phyloP scores from a whole-genome alignment of 441 rosid genomes.

The Jatropha podagrica region DNA sequence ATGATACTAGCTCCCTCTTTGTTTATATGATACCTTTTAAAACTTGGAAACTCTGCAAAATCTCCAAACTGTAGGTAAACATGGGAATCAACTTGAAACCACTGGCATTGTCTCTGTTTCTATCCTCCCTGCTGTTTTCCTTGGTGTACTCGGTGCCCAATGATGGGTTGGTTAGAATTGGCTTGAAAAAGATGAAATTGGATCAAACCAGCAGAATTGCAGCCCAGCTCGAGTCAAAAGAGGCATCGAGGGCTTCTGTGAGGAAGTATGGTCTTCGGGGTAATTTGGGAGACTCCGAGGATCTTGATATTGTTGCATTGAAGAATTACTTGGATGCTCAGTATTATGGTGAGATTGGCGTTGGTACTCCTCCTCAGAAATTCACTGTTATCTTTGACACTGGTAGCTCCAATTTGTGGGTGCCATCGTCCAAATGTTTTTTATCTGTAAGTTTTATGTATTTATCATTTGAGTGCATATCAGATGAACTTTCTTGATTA shows the following conservation, averaged over 20 bases:
- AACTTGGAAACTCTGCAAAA: constrained; percentile 9
- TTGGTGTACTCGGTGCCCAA: constrained; percentile 36
- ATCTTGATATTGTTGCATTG: constrained; percentile 54
- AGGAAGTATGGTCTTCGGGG: constrained; percentile 37
- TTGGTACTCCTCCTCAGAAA: constrained; percentile 77
- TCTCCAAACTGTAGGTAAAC: constrained; percentile 34
- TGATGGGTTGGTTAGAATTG: constrained; percentile 55
- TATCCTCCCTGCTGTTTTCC: constrained; percentile 37
- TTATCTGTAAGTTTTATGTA: constrained; percentile 51
- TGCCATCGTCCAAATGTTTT: constrained; percentile 71
- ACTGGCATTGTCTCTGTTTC: constrained; percentile 34
- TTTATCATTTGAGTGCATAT: neutral
- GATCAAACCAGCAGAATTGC: constrained; percentile 48
- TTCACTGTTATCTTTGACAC: constrained; percentile 86
- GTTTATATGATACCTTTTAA: neutral
- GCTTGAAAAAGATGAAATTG: constrained; percentile 58
- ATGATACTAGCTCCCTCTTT: neutral
- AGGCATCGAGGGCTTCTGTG: constrained; percentile 33
- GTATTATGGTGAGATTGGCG: constrained; percentile 73
- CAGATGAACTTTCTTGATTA: neutral
- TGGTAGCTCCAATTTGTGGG: constrained; percentile 87
- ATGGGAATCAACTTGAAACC: constrained; percentile 41
- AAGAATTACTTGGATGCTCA: constrained; percentile 86
- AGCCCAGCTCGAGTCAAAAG: constrained; percentile 37
- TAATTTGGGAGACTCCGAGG: constrained; percentile 39